phyloP scores from a whole-genome alignment of 1,284 basidiomycete genomes.

The Cutaneotrichosporon cutaneum region DNA sequence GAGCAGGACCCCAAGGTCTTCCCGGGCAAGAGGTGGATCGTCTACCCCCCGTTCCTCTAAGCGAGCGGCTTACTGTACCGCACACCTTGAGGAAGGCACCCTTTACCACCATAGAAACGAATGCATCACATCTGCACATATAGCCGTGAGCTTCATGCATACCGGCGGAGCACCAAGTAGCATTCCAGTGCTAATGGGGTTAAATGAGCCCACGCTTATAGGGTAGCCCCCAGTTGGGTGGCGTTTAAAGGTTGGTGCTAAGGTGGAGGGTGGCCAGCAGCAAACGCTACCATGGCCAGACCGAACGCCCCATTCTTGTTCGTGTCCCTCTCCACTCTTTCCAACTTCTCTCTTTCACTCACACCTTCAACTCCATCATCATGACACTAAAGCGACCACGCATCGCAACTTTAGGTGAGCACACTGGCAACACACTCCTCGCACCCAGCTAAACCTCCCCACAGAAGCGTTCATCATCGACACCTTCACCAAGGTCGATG shows the following conservation, averaged over 20 bases:
- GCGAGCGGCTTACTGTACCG: not conserved
- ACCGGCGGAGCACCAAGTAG: too few species aligned
- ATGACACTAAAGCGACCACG: conserved; percentile 7
- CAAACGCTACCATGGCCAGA: too few species aligned
- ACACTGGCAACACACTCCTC: not conserved
- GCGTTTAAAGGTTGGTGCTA: not conserved
- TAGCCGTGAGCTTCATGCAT: not conserved
- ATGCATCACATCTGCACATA: not conserved
- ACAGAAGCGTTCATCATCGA: conserved; percentile 48
- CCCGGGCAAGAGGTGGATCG: conserved; percentile 47
- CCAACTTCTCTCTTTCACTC: not conserved
- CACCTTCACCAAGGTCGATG: conserved; percentile 41
- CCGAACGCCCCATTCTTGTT: not conserved
- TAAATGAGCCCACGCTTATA: not conserved
- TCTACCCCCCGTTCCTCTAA: conserved; percentile 16
- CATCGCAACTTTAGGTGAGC: conserved; percentile 21
- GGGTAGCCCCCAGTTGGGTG: not conserved
- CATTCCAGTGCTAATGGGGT: too few species aligned
- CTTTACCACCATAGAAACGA: not conserved
- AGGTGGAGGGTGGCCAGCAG: too few species aligned
- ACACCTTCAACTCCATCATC: not conserved
- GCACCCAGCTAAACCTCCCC: conserved; percentile 24
- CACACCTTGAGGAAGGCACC: not conserved
- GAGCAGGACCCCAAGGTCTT: conserved; percentile 76
- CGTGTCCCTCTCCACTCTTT: not conserved